These are phyloP conservation scores for Suhomyces chickasaworum DNA, from an alignment of 1,139 yeast genomes.

Conservation along the genomic window DNA sequence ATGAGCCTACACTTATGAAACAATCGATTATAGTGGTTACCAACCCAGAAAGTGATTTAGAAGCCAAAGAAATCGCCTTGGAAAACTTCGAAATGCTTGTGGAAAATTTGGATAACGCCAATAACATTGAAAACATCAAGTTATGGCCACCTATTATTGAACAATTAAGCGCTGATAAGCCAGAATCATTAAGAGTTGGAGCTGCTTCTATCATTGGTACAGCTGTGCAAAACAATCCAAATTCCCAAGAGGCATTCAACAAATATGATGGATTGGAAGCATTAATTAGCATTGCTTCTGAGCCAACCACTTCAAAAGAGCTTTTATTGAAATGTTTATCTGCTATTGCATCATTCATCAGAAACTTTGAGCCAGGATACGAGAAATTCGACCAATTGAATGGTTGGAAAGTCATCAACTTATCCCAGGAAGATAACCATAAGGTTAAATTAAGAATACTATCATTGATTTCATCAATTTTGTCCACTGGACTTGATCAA, in stretches of 20 bases:
- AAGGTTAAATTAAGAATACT: slow-evolving; percentile 57
- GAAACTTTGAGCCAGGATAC: slow-evolving; percentile 67
- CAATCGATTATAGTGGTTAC: slow-evolving; percentile 65
- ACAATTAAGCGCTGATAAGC: slow-evolving; percentile 45
- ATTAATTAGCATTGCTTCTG: slow-evolving; percentile 44
- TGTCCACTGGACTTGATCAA: slow-evolving; percentile 52
- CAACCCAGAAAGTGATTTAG: slow-evolving; percentile 63
- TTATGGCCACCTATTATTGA: slow-evolving; percentile 73
- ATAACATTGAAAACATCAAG: slow-evolving; percentile 79
- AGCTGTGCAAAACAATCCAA: slow-evolving; percentile 88
- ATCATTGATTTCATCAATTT: slow-evolving; percentile 58
- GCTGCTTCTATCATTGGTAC: slow-evolving; percentile 83
- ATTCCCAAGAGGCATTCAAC: slow-evolving; percentile 65
- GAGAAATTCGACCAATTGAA: slow-evolving; percentile 51
- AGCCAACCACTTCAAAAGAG: slow-evolving; percentile 28
- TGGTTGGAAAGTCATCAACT: slow-evolving; percentile 60
- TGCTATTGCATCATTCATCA: slow-evolving; percentile 73
- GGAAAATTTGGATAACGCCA: slow-evolving; percentile 93
- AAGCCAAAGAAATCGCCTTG: slow-evolving; percentile 71
- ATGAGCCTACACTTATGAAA: slow-evolving; percentile 84
- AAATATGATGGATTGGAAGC: slow-evolving; percentile 53
- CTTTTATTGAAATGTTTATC: slow-evolving; percentile 67
- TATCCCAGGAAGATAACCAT: slow-evolving; percentile 22
- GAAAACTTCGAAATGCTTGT: slow-evolving; percentile 94
- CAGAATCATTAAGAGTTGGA: slow-evolving; percentile 47